phyloP scores from a whole-genome alignment of 805 yeast species.

The Metschnikowia sp. region DNA sequence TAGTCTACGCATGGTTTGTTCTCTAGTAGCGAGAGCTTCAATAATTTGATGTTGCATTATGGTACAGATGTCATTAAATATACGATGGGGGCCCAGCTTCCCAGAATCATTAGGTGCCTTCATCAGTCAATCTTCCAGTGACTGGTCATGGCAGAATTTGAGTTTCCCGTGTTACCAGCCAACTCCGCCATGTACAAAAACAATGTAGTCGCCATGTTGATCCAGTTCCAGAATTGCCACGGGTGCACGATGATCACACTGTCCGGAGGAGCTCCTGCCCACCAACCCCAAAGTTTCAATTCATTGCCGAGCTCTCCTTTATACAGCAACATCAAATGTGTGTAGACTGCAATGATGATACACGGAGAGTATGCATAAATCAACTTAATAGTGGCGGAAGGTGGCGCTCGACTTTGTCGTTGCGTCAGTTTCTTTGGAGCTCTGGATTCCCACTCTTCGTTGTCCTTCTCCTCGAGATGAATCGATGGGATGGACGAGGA shows the following conservation, averaged over 20 bases:
- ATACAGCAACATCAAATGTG: constrained; percentile 89
- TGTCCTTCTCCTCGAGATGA: constrained; percentile 3
- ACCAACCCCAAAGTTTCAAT: constrained; percentile 56
- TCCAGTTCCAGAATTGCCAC: constrained; percentile 98
- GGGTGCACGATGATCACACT: constrained; percentile 48
- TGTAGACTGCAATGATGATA: constrained; percentile 89
- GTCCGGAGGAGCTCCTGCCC: constrained; percentile 28
- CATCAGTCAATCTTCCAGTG: constrained; percentile 41
- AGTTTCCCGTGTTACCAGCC: constrained; percentile 35
- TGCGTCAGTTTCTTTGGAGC: neutral
- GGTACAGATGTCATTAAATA: constrained; percentile 4
- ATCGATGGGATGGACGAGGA: constrained; percentile 22
- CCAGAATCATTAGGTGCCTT: neutral
- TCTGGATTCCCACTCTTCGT: constrained; percentile 2
- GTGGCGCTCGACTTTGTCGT: constrained; percentile 4
- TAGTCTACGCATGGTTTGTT: constrained; percentile 1
- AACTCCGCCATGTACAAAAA: constrained; percentile 79
- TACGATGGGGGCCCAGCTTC: neutral
- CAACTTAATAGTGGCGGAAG: constrained; percentile 45
- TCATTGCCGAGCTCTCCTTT: constrained; percentile 70
- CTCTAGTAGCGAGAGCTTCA: no score
- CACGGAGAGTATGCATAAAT: constrained; percentile 91
- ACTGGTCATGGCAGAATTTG: constrained; percentile 36
- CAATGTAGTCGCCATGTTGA: constrained; percentile 78
- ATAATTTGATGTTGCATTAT: neutral